phyloP scores from a whole-genome alignment of 1,284 basidiomycete species.

The Apiotrichum akiyoshidainum region DNA sequence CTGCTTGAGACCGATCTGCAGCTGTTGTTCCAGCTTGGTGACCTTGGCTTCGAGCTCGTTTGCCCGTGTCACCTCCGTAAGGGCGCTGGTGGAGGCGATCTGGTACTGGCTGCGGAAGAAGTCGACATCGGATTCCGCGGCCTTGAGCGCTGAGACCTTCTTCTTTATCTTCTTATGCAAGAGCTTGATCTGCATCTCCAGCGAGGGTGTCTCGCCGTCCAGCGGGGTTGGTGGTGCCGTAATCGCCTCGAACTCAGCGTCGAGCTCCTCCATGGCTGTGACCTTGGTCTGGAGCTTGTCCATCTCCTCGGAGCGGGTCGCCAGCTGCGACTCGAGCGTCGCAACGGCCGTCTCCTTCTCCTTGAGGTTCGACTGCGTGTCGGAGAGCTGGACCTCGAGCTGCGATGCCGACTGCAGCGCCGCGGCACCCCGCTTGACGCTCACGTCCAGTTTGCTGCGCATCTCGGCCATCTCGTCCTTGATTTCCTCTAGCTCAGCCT shows the following conservation, averaged over 20 bases:
- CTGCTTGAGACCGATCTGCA: slow-evolving; percentile 41
- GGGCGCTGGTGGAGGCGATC: slow-evolving; percentile 29
- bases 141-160: slow-evolving; percentile 5
- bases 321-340: neutral
- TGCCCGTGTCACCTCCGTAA: slow-evolving; percentile 24
- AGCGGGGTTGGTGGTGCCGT: neutral
- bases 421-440: neutral
- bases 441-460: neutral
- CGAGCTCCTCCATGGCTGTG: neutral
- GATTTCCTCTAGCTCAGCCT: no score
- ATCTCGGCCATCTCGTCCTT: neutral
- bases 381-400: neutral
- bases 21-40: slow-evolving; percentile 28
- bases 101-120: slow-evolving; percentile 36
- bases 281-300: neutral
- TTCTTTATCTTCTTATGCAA: slow-evolving; percentile 13
- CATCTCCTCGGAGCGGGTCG: neutral
- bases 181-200: slow-evolving; percentile 5
- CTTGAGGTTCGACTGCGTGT: neutral
- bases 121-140: slow-evolving; percentile 12
- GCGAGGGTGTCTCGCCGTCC: neutral
- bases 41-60: slow-evolving; percentile 25
- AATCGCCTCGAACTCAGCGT: slow-evolving; percentile 5
- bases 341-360: neutral
- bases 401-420: neutral